Conservation (phyloP, 2,329 filamentous ascomycete species). For the Seiridium unicorne region DNA sequence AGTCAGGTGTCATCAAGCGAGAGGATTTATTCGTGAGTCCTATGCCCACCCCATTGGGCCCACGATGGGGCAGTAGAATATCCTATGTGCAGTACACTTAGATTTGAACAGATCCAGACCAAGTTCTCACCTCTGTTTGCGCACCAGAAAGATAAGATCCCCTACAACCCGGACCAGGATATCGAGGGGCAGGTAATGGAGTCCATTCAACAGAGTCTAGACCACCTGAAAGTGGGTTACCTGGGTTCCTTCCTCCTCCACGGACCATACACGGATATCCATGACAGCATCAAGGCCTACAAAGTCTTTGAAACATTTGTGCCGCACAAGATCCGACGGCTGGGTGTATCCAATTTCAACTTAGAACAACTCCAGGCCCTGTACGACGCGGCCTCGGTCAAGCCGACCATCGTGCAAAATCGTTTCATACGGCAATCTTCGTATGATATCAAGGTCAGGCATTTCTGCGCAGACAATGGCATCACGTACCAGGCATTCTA, state of each 20-base stretch:
- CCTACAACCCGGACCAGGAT: neutral
- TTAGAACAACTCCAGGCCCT: neutral
- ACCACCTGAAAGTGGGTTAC: neutral
- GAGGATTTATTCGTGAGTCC: neutral
- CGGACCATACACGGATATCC: neutral
- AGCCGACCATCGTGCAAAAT: neutral
- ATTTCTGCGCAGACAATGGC: neutral
- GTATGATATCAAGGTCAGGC: neutral
- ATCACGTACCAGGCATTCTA: neutral
- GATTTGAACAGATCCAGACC: neutral
- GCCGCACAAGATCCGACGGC: neutral
- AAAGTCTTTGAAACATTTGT: neutral
- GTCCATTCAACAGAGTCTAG: neutral
- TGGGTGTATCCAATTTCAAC: neutral
- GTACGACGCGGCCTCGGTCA: neutral
- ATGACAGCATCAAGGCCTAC: neutral
- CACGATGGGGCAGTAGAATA: neutral
- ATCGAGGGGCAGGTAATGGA: neutral
- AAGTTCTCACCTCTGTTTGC: neutral
- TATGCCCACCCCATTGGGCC: no score
- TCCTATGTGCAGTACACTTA: neutral
- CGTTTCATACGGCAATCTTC: neutral
- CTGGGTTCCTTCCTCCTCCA: neutral
- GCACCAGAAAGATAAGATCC: neutral
- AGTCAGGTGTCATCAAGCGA: neutral